Evolutionary conservation across 1,284 basidiomycete species (phyloP).

Genomic region (Fomitopsis palustris): DNA sequence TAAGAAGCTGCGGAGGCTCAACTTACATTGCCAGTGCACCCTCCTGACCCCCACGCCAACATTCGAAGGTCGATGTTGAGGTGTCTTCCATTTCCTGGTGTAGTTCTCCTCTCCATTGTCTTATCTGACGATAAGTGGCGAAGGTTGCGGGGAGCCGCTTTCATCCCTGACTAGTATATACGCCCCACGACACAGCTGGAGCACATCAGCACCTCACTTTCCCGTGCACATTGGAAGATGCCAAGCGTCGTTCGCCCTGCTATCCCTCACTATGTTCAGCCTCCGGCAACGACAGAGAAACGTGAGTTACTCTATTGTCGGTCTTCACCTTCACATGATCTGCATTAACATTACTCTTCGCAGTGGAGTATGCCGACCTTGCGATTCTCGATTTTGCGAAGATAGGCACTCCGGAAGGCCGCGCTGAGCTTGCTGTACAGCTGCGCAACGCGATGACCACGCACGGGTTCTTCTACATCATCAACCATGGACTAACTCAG

Average conservation of each 20-base stretch:
- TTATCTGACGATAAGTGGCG: background rate
- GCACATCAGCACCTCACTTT: background rate
- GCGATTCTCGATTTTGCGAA: constrained; percentile 64
- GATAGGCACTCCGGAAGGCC: constrained; percentile 43
- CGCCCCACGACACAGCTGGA: background rate
- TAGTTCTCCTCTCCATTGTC: background rate
- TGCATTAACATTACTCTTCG: constrained; percentile 1
- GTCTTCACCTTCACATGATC: constrained; percentile 6
- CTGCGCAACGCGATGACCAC: constrained; percentile 55
- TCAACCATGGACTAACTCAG: constrained; percentile 54
- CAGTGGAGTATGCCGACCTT: constrained; percentile 69
- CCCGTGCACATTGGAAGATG: background rate
- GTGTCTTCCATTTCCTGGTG: background rate
- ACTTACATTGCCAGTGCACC: background rate
- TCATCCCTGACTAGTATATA: background rate
- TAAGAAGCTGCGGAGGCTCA: background rate
- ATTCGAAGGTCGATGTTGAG: background rate
- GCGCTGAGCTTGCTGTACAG: constrained; percentile 34
- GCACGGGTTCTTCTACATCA: constrained; percentile 62
- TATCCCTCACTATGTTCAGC: constrained; percentile 20
- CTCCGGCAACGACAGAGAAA: constrained; percentile 20
- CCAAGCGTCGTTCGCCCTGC: constrained; percentile 2
- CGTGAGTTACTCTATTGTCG: too few relatives aligned
- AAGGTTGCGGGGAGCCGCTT: background rate
- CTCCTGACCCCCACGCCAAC: background rate